phyloP scores from a whole-genome alignment of 1,284 basidiomycete species.

The Bondarzewia mesenterica region DNA sequence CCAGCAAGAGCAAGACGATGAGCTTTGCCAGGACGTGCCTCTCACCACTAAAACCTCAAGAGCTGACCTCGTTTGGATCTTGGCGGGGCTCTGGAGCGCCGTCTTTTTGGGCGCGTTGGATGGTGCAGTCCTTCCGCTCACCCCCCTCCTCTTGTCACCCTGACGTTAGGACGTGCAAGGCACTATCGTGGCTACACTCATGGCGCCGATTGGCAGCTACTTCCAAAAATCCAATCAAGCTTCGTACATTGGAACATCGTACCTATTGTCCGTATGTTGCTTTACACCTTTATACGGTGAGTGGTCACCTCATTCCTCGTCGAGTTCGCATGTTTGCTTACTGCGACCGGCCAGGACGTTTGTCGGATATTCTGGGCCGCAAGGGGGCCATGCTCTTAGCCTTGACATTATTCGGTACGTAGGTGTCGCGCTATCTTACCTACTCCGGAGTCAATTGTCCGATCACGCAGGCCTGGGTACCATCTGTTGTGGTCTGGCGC shows the following conservation, averaged over 20 bases:
- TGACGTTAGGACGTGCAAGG: slow-evolving; percentile 31
- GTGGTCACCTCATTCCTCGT: slow-evolving; percentile 19
- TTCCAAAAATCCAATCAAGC: slow-evolving; percentile 74
- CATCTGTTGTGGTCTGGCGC: slow-evolving; percentile 73
- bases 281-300: slow-evolving; percentile 84
- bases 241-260: slow-evolving; percentile 83
- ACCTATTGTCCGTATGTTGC: slow-evolving; percentile 83
- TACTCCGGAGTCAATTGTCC: not conserved
- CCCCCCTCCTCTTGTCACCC: slow-evolving; percentile 11
- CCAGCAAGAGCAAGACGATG: not conserved
- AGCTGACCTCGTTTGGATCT: slow-evolving; percentile 55
- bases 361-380: slow-evolving; percentile 83
- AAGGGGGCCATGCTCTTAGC: slow-evolving; percentile 81
- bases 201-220: slow-evolving; percentile 72
- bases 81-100: slow-evolving; percentile 69
- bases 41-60: slow-evolving; percentile 38
- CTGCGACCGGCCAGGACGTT: slow-evolving; percentile 48
- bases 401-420: slow-evolving; percentile 69
- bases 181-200: slow-evolving; percentile 71
- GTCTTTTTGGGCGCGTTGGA: slow-evolving; percentile 79
- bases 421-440: not conserved
- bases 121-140: slow-evolving; percentile 31
- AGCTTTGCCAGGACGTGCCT: slow-evolving; percentile 6
- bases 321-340: not conserved
- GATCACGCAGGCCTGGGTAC: slow-evolving; percentile 62